Conservation (phyloP, 331 rosid species). For the Malus hybrid region DNA sequence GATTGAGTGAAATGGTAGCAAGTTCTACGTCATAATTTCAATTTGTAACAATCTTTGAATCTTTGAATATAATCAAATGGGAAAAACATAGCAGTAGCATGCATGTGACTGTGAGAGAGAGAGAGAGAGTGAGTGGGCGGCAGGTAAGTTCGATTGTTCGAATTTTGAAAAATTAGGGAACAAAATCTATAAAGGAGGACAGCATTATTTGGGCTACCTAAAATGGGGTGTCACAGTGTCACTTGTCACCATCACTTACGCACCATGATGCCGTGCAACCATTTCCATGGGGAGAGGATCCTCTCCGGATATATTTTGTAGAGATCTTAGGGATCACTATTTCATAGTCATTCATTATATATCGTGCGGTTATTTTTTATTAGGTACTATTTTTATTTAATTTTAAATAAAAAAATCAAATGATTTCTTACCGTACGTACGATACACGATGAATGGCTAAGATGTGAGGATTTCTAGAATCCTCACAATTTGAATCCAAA, state of each 20-base stretch:
- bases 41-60: background rate
- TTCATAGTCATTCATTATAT: fast-evolving
- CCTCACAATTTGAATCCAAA: fast-evolving
- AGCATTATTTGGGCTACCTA: background rate
- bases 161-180: background rate
- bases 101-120: background rate
- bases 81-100: no score
- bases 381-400: no score
- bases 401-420: no score
- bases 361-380: fast-evolving
- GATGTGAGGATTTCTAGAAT: no score
- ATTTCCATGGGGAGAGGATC: background rate
- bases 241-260: background rate
- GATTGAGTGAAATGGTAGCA: background rate
- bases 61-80: constrained; percentile 41
- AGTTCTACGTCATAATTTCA: background rate
- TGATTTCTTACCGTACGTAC: no score
- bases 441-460: no score
- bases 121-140: background rate
- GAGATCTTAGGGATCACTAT: fast-evolving
- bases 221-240: background rate
- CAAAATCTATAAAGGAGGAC: background rate
- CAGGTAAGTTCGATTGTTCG: background rate
- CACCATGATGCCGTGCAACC: background rate
- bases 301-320: no score